Conservation (phyloP, 192 early-diverging fungal genomes). For the Backusella mclennaniae region DNA sequence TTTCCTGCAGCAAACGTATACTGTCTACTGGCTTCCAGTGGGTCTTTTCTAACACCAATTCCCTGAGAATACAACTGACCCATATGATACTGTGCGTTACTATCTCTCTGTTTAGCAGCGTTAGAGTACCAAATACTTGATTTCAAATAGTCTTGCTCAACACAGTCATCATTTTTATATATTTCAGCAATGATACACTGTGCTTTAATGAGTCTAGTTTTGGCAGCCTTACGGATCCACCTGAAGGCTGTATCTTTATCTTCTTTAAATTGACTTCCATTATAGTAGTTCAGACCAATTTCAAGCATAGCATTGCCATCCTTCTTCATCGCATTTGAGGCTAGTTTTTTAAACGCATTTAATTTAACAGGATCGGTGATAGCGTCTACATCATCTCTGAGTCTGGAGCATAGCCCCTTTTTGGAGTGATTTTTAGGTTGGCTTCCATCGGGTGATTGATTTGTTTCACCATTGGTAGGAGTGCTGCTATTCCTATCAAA, state of each 20-base stretch:
- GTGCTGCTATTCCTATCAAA: neutral
- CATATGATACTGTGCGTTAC: neutral
- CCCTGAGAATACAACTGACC: neutral
- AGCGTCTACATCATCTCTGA: neutral
- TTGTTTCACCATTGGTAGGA: neutral
- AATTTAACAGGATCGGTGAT: neutral
- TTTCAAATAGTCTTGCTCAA: neutral
- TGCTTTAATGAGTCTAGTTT: neutral
- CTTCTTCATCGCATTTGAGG: neutral
- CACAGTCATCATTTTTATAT: neutral
- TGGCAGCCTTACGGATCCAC: neutral
- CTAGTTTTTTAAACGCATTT: neutral
- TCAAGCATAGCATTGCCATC: neutral
- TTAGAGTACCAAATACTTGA: neutral
- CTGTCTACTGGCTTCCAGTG: neutral
- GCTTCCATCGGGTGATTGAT: neutral
- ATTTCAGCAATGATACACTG: neutral
- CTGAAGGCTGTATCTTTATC: neutral
- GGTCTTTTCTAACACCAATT: neutral
- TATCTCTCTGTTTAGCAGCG: neutral
- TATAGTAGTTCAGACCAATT: neutral
- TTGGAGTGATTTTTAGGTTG: neutral
- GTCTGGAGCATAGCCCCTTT: neutral
- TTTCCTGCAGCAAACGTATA: neutral
- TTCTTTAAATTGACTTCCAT: neutral